These are phyloP conservation scores for Xylaria sp. DNA, from an alignment of 2,329 filamentous ascomycete genomes.

Conservation along the genomic window DNA sequence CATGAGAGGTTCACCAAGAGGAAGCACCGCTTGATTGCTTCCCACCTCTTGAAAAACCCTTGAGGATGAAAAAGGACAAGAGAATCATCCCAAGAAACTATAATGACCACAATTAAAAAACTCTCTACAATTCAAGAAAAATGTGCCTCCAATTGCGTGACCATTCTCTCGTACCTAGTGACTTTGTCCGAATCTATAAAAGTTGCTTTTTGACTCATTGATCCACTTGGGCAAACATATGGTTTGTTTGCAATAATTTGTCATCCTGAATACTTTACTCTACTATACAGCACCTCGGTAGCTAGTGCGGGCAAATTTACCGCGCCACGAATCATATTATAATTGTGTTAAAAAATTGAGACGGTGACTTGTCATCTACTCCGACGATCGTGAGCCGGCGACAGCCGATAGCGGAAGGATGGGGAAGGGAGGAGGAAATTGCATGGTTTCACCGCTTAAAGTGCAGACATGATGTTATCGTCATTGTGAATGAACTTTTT, in stretches of 20 bases:
- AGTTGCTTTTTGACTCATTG: neutral
- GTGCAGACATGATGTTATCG: slow-evolving; percentile 19
- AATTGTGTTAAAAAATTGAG: neutral
- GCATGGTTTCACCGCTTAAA: slow-evolving; percentile 16
- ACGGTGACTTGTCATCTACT: slow-evolving; percentile 5
- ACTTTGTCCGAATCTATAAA: neutral
- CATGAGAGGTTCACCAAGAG: slow-evolving; percentile 37
- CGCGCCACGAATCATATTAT: neutral
- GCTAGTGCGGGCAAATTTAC: slow-evolving; percentile 14
- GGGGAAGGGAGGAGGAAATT: slow-evolving; percentile 8
- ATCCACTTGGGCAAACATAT: no score
- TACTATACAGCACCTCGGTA: neutral
- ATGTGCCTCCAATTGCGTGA: neutral
- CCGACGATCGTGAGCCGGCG: slow-evolving; percentile 3
- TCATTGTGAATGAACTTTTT: slow-evolving; percentile 13
- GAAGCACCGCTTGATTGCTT: slow-evolving; percentile 47
- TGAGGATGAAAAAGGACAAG: slow-evolving; percentile 35
- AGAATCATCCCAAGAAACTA: slow-evolving; percentile 36
- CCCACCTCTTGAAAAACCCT: slow-evolving; percentile 41
- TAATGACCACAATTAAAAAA: slow-evolving; percentile 36
- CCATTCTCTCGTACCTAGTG: neutral
- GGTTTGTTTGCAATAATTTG: neutral
- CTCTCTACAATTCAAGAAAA: slow-evolving; percentile 2
- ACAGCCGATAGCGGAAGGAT: slow-evolving; percentile 2
- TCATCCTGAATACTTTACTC: neutral